These are phyloP conservation scores for Amanita molliuscula DNA, from an alignment of 768 basidiomycete genomes.

Conservation along the genomic window DNA sequence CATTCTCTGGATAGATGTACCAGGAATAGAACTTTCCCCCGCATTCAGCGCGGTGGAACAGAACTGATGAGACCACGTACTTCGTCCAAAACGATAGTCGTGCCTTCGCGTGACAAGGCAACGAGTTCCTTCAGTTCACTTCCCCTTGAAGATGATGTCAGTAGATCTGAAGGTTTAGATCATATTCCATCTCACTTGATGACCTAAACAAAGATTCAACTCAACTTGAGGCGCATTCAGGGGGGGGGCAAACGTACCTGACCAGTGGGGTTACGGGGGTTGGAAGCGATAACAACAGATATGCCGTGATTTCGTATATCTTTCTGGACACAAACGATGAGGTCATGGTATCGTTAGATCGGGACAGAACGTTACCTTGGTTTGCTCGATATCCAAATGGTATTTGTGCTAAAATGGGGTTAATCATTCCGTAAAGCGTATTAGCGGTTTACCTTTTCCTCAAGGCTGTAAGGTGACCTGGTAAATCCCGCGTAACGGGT, in stretches of 20 bases:
- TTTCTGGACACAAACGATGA: constrained; percentile 37
- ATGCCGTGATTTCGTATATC: constrained; percentile 80
- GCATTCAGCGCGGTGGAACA: neutral
- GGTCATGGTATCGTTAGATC: neutral
- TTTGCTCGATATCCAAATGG: constrained; percentile 68
- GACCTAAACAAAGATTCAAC: constrained; percentile 25
- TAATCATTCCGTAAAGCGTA: neutral
- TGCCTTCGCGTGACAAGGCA: constrained; percentile 58
- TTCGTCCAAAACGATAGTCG: constrained; percentile 81
- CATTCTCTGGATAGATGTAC: constrained; percentile 84
- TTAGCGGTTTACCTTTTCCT: constrained; percentile 20
- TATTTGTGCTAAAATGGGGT: constrained; percentile 43
- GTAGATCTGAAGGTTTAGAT: neutral
- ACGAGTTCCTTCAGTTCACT: constrained; percentile 79
- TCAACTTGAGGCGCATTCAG: neutral
- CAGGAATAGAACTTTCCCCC: constrained; percentile 79
- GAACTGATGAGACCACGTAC: constrained; percentile 21
- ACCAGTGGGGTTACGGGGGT: constrained; percentile 97
- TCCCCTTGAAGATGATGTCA: constrained; percentile 34
- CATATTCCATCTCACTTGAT: constrained; percentile 25
- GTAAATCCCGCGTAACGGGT: neutral
- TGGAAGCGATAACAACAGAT: constrained; percentile 79
- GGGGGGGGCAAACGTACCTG: constrained; percentile 39
- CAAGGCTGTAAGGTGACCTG: constrained; percentile 23
- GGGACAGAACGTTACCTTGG: constrained; percentile 39